phyloP scores from a whole-genome alignment of 164 flowering plant genomes.

The Tinospora cordifolia region DNA sequence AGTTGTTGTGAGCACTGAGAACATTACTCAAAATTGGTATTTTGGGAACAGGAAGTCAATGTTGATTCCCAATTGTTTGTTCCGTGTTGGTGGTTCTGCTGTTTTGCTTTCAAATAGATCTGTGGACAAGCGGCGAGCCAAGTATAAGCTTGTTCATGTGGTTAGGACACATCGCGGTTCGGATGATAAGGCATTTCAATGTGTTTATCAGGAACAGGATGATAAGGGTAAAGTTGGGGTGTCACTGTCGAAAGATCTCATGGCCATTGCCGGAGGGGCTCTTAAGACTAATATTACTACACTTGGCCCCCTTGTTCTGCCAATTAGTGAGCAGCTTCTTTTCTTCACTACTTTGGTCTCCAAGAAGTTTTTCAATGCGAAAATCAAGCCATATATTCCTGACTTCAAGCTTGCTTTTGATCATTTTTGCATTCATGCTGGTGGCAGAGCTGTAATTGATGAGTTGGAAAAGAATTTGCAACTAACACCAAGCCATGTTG shows the following conservation, averaged over 20 bases:
- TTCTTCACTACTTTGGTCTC: constrained; percentile 52
- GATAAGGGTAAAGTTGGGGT: constrained; percentile 59
- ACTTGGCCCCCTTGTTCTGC: constrained; percentile 68
- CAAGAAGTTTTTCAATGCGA: constrained; percentile 43
- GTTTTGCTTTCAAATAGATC: constrained; percentile 57
- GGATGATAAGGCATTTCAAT: constrained; percentile 59
- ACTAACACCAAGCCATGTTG: constrained; percentile 49
- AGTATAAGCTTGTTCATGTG: constrained; percentile 61
- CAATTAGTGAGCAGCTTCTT: constrained; percentile 64
- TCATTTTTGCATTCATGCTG: constrained; percentile 85
- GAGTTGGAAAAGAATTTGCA: constrained; percentile 81
- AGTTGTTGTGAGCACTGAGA: constrained; percentile 77
- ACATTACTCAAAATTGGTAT: constrained; percentile 79
- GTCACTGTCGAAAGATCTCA: constrained; percentile 63
- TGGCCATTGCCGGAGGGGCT: constrained; percentile 72
- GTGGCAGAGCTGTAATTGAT: constrained; percentile 82
- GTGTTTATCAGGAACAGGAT: constrained; percentile 79
- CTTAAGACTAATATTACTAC: constrained; percentile 72
- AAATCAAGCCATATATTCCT: constrained; percentile 72
- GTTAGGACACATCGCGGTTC: constrained; percentile 76
- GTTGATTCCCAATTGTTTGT: constrained; percentile 74
- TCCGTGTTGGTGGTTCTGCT: constrained; percentile 72
- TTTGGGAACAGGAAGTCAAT: constrained; percentile 71
- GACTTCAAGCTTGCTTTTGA: constrained; percentile 82
- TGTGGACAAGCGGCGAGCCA: constrained; percentile 40